Evolutionary conservation across 176 grass and related monocot genomes (phyloP).

Genomic region (Oryza meridionalis): DNA sequence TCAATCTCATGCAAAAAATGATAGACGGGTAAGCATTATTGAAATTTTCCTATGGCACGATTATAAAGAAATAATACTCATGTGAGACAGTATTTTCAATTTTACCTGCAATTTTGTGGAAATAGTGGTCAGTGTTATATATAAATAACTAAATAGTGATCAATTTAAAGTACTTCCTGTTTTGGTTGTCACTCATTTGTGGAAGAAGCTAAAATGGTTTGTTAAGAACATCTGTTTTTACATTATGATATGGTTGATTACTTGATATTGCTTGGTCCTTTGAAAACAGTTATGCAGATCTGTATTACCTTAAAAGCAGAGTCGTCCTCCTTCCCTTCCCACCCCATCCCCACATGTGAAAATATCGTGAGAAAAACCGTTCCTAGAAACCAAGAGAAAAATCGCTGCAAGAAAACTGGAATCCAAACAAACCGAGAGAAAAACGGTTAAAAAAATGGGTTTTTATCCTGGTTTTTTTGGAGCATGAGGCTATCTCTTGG

Average conservation of each 20-base stretch:
- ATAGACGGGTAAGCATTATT: conserved; percentile 77
- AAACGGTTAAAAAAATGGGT: no score
- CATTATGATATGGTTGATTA: neutral
- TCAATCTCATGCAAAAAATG: conserved; percentile 90
- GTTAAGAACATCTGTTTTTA: neutral
- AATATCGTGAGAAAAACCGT: no score
- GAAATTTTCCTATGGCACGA: conserved; percentile 14
- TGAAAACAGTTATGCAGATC: neutral
- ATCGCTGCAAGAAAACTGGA: no score
- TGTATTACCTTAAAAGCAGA: no score
- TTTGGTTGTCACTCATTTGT: neutral
- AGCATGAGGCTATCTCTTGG: no score
- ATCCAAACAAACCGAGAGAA: no score
- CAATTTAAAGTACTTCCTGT: neutral
- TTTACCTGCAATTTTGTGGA: conserved; percentile 8
- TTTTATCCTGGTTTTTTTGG: no score
- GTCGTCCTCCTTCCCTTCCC: no score
- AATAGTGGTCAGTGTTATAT: neutral
- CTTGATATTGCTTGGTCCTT: conserved; percentile 1
- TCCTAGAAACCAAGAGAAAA: no score
- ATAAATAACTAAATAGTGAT: conserved; percentile 9
- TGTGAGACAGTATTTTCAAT: neutral
- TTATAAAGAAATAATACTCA: conserved; percentile 11
- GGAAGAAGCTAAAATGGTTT: conserved; percentile 15
- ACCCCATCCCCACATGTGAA: no score